Conservation (phyloP, 176 grass and related monocot species). For the Juncus effusus region DNA sequence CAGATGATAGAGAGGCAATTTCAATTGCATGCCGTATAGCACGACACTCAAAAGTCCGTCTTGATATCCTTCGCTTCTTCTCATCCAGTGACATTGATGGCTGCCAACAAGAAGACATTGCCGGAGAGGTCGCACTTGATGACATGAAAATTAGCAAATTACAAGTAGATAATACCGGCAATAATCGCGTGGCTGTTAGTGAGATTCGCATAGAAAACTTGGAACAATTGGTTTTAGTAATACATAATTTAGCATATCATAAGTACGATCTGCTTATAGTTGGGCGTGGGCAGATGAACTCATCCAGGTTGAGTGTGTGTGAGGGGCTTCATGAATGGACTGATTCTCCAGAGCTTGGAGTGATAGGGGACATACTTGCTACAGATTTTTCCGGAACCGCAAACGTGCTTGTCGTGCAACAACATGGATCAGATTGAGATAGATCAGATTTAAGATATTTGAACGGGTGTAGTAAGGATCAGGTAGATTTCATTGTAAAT, state of each 20-base stretch:
- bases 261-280: no score
- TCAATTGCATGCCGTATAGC: constrained; percentile 23
- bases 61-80: constrained; percentile 16
- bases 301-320: neutral
- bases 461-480: no score
- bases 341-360: constrained; percentile 40
- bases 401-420: constrained; percentile 32
- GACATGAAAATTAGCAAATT: constrained; percentile 22
- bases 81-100: neutral
- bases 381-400: constrained; percentile 23
- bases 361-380: constrained; percentile 38
- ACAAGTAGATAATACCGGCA: constrained; percentile 1
- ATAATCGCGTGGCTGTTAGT: constrained; percentile 17
- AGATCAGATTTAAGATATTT: no score
- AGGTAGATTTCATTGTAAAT: no score
- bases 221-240: constrained; percentile 5
- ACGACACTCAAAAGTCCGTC: neutral
- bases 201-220: constrained; percentile 11
- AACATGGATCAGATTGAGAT: constrained; percentile 5
- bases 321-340: constrained; percentile 29
- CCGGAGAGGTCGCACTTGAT: constrained; percentile 17
- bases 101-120: neutral
- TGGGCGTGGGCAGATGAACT: neutral
- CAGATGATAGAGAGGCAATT: constrained; percentile 38
- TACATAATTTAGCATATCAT: no score